A percentile compares a stretch with the other conserved stretches of the same genome.
phyloP scores from a whole-genome alignment of 176 grass and related monocot species.

The Eleusine indica region DNA sequence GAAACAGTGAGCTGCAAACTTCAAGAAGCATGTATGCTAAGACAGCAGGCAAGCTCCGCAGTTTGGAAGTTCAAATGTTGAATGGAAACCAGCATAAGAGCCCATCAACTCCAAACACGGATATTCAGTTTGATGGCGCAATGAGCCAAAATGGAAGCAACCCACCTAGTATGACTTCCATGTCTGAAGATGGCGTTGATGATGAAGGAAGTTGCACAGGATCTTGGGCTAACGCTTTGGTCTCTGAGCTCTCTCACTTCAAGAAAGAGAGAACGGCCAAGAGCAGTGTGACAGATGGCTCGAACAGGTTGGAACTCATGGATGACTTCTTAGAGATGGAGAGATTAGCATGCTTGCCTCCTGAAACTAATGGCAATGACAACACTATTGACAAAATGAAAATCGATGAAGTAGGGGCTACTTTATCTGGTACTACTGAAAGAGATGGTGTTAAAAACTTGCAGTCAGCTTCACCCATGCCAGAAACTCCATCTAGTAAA shows the following conservation, averaged over 20 bases:
- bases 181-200: slow-evolving; percentile 98
- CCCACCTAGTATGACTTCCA: slow-evolving; percentile 89
- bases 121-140: slow-evolving; percentile 69
- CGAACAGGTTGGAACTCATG: slow-evolving; percentile 86
- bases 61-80: slow-evolving; percentile 79
- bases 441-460: slow-evolving; percentile 50
- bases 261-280: slow-evolving; percentile 85
- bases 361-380: slow-evolving; percentile 58
- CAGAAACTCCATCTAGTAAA: slow-evolving; percentile 58
- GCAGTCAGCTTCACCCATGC: slow-evolving; percentile 33
- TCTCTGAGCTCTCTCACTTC: slow-evolving; percentile 81
- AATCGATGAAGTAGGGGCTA: slow-evolving; percentile 53
- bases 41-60: slow-evolving; percentile 77
- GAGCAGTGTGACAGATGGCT: slow-evolving; percentile 55
- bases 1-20: slow-evolving; percentile 85
- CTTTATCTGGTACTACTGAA: slow-evolving; percentile 47
- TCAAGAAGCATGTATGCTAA: slow-evolving; percentile 92
- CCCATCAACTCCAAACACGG: slow-evolving; percentile 63
- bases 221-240: slow-evolving; percentile 80
- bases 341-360: slow-evolving; percentile 74
- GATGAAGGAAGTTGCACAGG: slow-evolving; percentile 90
- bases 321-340: slow-evolving; percentile 99
- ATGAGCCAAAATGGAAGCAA: slow-evolving; percentile 87
- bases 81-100: slow-evolving; percentile 65
- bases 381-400: slow-evolving; percentile 63